phyloP scores from a whole-genome alignment of 1,284 basidiomycete genomes.

The Puccinia coronata region DNA sequence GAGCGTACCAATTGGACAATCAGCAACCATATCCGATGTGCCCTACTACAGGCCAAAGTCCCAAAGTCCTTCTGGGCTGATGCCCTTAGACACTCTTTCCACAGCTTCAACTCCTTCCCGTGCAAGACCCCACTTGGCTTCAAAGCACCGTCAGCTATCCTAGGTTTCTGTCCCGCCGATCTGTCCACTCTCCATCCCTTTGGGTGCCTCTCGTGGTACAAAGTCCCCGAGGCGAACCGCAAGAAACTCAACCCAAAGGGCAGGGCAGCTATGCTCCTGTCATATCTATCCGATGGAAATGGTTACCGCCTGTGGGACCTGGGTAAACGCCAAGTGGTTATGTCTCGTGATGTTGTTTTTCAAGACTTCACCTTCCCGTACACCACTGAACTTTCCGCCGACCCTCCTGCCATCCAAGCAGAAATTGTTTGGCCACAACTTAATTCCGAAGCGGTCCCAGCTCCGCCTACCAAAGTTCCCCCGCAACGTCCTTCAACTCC shows the following conservation, averaged over 20 bases:
- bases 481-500: too few relatives aligned
- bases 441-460: too few relatives aligned
- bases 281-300: neutral
- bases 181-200: neutral
- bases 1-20: too few relatives aligned
- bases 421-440: too few relatives aligned
- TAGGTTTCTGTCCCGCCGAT: neutral
- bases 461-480: too few relatives aligned
- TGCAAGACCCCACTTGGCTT: too few relatives aligned
- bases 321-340: neutral
- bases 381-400: neutral
- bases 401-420: too few relatives aligned
- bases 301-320: constrained; percentile 4
- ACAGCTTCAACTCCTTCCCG: neutral
- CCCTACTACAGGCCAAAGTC: neutral
- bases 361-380: neutral
- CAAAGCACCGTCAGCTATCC: neutral
- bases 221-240: neutral
- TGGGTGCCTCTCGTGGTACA: neutral
- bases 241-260: neutral
- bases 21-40: too few relatives aligned
- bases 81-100: too few relatives aligned
- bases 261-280: neutral
- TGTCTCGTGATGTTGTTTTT: neutral
- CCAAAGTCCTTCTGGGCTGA: too few relatives aligned